Base-by-base conservation (phyloP, 495 filamentous ascomycete genomes). In the Penicillium paradoxum region DNA sequence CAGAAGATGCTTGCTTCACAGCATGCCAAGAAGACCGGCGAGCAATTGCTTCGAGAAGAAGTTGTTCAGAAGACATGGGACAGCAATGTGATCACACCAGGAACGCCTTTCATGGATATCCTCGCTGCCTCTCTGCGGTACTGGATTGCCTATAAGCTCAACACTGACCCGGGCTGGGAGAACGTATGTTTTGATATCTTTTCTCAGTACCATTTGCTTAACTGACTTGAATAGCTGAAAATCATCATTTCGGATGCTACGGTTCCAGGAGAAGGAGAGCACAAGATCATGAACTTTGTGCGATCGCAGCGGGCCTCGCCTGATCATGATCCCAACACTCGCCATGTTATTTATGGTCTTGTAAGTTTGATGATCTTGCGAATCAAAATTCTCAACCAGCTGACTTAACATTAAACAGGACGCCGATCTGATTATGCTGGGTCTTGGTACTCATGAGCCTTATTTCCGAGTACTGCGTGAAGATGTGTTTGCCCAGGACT, bases 251-350 rank as follows among this genome's bases (percentile, higher is more conserved):
- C 93, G 6, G 93, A 99, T 75, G 91, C 93, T 34, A 95, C 91
- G 0, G 93, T 99, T 17, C 93, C 93, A 33, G 93, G 93, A 59
- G 93, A 99, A 71, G 93, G 93, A 66, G 93, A 99, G 68, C 93
- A 99, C 70, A 99, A 99, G 74, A 97, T 99, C 57, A 99, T 99
- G 93, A 83, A 96, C 39, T 99, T 97, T 63, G 81, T 99, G 55
- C 84, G 93, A 58, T 96, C 92, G 21, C 95, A 99, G 71, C 86
- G 93, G 56, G 78, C 84, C 32, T 89, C 87, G 25, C 88, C 91
- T 1, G 84, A 91, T 47, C 91, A 99, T 66, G 86, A 99, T 62
- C 95, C 93, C 27, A 97, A 99, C 66, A 97, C 95, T 13, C 86
- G 85, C 41, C 95, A 97, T 73, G 93, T 96, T 49, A 92, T 96